Percentiles rank a stretch among this genome's conserved stretches.
Evolutionary conservation across 768 basidiomycete genomes (phyloP).

Genomic region (Candolleomyces aberdarensis): DNA sequence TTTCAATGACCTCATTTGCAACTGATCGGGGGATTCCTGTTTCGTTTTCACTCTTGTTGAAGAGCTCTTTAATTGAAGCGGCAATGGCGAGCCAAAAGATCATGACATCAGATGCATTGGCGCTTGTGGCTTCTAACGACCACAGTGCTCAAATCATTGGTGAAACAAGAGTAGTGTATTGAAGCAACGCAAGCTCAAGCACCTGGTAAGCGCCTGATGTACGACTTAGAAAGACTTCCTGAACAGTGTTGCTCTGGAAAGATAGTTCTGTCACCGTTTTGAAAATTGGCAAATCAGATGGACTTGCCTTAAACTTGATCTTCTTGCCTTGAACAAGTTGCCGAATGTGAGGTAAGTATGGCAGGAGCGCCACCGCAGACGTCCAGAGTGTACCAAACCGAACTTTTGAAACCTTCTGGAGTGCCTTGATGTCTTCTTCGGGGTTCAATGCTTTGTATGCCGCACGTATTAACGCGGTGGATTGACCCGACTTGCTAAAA

Average conservation of each 20-base stretch:
- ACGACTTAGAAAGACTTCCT: neutral
- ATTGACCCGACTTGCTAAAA: neutral
- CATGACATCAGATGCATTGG: slow-evolving; percentile 20
- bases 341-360: neutral
- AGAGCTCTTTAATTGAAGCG: slow-evolving; percentile 14
- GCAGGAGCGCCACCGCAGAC: neutral
- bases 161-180: slow-evolving; percentile 17
- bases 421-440: neutral
- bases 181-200: slow-evolving; percentile 11
- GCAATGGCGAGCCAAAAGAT: slow-evolving; percentile 22
- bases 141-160: slow-evolving; percentile 20
- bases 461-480: neutral
- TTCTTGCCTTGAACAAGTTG: neutral
- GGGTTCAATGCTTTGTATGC: neutral
- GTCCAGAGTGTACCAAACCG: neutral
- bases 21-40: slow-evolving; percentile 1
- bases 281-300: slow-evolving; percentile 4
- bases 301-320: slow-evolving; percentile 5
- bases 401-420: neutral
- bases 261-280: neutral
- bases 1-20: neutral
- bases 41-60: neutral
- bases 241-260: neutral
- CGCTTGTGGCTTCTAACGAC: slow-evolving; percentile 23
- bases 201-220: neutral